Evolutionary conservation across 169 alveolate species (phyloP), one percentile per base, ranked within the genome.

Genomic region (Plasmodium yoelii): DNA sequence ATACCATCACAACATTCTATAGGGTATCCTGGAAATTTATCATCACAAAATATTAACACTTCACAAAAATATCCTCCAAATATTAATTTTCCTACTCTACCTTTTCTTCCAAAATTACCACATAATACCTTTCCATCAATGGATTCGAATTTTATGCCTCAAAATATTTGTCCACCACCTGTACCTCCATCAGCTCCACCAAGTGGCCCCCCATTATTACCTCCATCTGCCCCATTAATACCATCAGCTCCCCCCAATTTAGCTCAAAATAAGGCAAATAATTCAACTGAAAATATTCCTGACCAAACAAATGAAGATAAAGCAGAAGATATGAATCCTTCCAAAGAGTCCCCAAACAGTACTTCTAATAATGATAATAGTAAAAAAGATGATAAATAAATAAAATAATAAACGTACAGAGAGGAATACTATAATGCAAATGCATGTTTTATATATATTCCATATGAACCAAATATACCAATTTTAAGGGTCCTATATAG

Each of bases 101-200:
- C 71, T 8, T 39, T 73, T 55, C 72, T 47, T 57, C 71, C 53
- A 26, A 73, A 59, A 42, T 63, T 77, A 15, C 57, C 88, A 64
- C 55, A 77, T 49, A 77, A 77, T 64, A 46, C 65, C 10, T 47
- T 18, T 24, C 88, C 28, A 64, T n/a, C 69, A 71, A 44, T 55
- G 42, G 67, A 77, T 77, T 28, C 88, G 15, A 77, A 51, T 6
- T 77, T 49, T 77, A 63, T 63, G 77, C 88, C 77, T 24, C 88
- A 74, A 49, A 75, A 69, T 13, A 42, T 77, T 19, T 49, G 56
- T 51, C 88, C 28, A 57, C 84, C 68, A 26, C 87, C 87, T 42
- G 6, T 57, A 28, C 87, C 87, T 59, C 87, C 87, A 9, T 26
- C 68, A 26, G 71, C 72, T 13, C 87, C 87, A 73, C 73, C 87